Base-by-base conservation (phyloP, 2,329 filamentous ascomycete genomes). In the Talaromyces sp. region DNA sequence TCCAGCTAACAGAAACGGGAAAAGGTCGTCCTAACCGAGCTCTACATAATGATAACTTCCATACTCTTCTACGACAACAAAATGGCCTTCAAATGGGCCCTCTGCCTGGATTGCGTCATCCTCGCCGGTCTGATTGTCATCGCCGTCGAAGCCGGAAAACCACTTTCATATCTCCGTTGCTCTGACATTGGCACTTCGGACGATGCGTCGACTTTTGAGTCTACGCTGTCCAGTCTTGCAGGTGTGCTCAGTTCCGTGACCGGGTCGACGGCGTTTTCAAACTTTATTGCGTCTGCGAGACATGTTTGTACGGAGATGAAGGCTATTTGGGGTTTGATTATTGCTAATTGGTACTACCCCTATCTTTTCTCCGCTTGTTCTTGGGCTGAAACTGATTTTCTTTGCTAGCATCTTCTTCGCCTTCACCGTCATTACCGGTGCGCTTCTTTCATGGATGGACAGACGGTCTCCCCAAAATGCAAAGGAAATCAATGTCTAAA, bases 261-360 rank as follows among this genome's bases (percentile, higher is more conserved):
- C 7, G 40, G 56, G 16, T 58, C 31, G 9, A 52, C n/a, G 11
- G 52, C 56, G 9, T 79, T 86, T 64, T 70, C 71, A 14, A 75
- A 79, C 62, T 88, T 84, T 83, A 84, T 85, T 50, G 84, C 84
- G n/a, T 81, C 83, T 8, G 86, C 81, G 12, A 83, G 81, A 72
- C 71, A 83, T 18, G 89, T 90, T 61, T 97, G 93, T 79, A 86
- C 88, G 71, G 87, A 95, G 80, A 87, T 92, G 75, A 96, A 96
- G 82, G 86, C 89, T 16, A 85, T 95, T 67, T 96, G 92, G 93
- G 92, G 92, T 0, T 77, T 96, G 64, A 85, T 86, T 74, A 93
- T 96, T 75, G 87, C 87, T 4, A 83, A 96, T 57, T 92, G 84
- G 84, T 86, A 72, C 23, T 44, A 7, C 16, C 18, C 50, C 35